Evolutionary conservation across 495 filamentous ascomycete genomes (phyloP), one percentile per base, ranked within the genome.

Genomic region (Talaromyces borbonicus): DNA sequence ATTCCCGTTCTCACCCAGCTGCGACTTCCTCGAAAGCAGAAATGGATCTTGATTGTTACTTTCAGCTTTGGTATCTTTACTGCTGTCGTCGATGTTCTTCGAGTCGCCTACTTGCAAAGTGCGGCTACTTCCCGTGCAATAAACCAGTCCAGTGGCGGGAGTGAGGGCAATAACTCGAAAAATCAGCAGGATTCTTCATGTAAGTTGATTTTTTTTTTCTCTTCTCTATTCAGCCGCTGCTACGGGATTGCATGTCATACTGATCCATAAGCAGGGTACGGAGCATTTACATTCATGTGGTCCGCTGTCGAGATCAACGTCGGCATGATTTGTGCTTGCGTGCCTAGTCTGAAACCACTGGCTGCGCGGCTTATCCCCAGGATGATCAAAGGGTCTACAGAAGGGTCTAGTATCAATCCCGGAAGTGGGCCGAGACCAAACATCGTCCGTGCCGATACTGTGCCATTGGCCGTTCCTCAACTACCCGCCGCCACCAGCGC

Each of bases 221-320:
- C 5, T 15, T 38, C 35, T 38, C 18, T 47, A 19, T 24, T n/a
- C n/a, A n/a, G n/a, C n/a, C n/a, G n/a, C n/a, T n/a, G n/a, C n/a
- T n/a, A n/a, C n/a, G n/a, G n/a, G n/a, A 16, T 19, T 46, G 12
- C 18, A 24, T 5, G 14, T 37, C 6, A 8, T 12, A 62, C n/a
- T n/a, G n/a, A n/a, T n/a, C n/a, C n/a, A n/a, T n/a, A n/a, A n/a
- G n/a, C n/a, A 57, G 82, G 78, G 82, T 85, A 88, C 60, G 88
- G 82, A 3, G 85, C 87, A 3, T 60, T 87, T 1, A 84, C 87
- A 0, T 85, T 93, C 57, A 88, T 95, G 83, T 96, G 88, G 89
- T 90, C 84, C 14, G 85, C 81, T 7, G 77, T 96, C 49, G 89
- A 95, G 60, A 87, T 95, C 60, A 89, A 94, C 53, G 71, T 88